phyloP scores from a whole-genome alignment of 805 yeast genomes.

The Wickerhamiella parazyma region DNA sequence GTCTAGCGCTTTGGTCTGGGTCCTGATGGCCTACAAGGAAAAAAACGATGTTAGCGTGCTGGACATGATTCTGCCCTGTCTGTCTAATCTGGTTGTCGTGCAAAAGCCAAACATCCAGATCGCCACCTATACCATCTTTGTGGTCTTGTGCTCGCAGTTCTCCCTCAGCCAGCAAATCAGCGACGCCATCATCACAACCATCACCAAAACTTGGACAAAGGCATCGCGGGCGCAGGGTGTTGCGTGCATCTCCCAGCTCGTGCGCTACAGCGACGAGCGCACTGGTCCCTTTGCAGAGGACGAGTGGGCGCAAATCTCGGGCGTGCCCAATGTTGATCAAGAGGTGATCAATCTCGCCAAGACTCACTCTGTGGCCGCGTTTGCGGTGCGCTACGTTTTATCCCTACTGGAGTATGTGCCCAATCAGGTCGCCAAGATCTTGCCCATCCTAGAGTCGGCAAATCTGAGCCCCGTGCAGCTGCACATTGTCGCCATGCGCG shows the following conservation, averaged over 20 bases:
- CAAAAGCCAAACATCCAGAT: slow-evolving; percentile 47
- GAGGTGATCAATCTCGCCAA: slow-evolving; percentile 20
- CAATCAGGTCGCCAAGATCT: slow-evolving; percentile 15
- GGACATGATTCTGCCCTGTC: slow-evolving; percentile 24
- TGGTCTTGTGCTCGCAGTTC: slow-evolving; percentile 63
- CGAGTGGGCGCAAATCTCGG: slow-evolving; percentile 12
- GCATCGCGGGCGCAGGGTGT: slow-evolving; percentile 23
- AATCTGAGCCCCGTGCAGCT: slow-evolving; percentile 6
- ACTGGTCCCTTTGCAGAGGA: slow-evolving; percentile 15
- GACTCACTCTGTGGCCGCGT: slow-evolving; percentile 28
- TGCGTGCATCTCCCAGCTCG: slow-evolving; percentile 25
- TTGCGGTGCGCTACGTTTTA: slow-evolving; percentile 33
- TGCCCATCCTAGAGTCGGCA: slow-evolving; percentile 15
- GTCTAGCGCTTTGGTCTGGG: slow-evolving; percentile 54
- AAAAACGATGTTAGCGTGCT: slow-evolving; percentile 26
- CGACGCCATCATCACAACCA: slow-evolving; percentile 47
- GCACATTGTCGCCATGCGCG: not conserved
- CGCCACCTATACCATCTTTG: slow-evolving; percentile 69
- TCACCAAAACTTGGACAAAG: slow-evolving; percentile 34
- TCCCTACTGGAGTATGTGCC: slow-evolving; percentile 34
- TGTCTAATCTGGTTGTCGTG: slow-evolving; percentile 23
- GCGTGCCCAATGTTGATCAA: slow-evolving; percentile 15
- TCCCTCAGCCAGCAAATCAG: slow-evolving; percentile 44
- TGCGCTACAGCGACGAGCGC: slow-evolving; percentile 16
- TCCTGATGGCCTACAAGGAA: slow-evolving; percentile 49